Conservation (phyloP, 805 yeast species). For the Candida boleticola region DNA sequence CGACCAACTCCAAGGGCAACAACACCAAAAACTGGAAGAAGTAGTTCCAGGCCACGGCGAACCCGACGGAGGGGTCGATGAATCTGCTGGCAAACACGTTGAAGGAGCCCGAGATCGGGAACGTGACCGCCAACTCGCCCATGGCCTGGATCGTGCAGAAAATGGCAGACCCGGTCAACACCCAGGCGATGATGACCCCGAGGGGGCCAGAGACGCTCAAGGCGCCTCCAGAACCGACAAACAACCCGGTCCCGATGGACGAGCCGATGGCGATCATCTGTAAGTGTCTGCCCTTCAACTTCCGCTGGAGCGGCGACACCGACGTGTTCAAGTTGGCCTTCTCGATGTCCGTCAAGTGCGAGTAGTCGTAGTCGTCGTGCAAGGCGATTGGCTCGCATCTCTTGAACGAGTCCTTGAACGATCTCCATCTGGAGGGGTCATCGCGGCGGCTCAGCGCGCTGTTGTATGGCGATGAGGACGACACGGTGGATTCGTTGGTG, state of each 20-base stretch:
- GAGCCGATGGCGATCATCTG: conserved; percentile 46
- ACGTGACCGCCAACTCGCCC: conserved; percentile 46
- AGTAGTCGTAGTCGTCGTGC: conserved; percentile 17
- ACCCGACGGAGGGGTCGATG: conserved; percentile 68
- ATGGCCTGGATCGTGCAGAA: conserved; percentile 41
- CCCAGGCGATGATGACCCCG: conserved; percentile 39
- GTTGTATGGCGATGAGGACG: no score
- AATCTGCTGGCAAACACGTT: conserved; percentile 60
- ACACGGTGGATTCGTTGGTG: no score
- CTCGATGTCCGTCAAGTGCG: conserved; percentile 32
- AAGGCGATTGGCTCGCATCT: conserved; percentile 26
- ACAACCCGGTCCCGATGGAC: conserved; percentile 43
- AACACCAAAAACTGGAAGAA: conserved; percentile 56
- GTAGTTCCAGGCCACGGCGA: conserved; percentile 73
- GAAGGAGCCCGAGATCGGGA: conserved; percentile 42
- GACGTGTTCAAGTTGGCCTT: conserved; percentile 40
- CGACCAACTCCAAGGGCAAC: conserved; percentile 64
- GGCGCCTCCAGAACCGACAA: conserved; percentile 41
- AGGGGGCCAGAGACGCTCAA: conserved; percentile 39
- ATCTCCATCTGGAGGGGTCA: conserved; percentile 31
- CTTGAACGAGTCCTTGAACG: conserved; percentile 50
- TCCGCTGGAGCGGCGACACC: conserved; percentile 34
- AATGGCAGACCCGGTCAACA: conserved; percentile 34
- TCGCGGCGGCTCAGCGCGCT: not conserved
- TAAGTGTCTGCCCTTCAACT: conserved; percentile 33